Evolutionary conservation across 257 asterid species (phyloP).

Genomic region (Datura wrightii): DNA sequence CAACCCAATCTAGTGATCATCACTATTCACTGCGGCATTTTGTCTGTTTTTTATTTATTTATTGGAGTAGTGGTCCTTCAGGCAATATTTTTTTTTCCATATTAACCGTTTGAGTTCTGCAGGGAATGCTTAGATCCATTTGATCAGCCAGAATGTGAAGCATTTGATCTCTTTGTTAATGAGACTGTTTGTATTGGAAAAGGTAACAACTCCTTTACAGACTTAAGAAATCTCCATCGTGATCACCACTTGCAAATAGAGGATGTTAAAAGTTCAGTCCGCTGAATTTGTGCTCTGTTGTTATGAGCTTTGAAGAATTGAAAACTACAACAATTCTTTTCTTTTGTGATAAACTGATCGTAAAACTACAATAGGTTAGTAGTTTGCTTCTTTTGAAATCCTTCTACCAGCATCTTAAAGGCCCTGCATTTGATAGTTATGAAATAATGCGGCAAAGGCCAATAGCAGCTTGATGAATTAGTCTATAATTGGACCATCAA

Average conservation of each 20-base stretch:
- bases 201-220: slow-evolving; percentile 52
- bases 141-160: slow-evolving; percentile 92
- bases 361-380: no score
- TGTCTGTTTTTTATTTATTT: neutral
- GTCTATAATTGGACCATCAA: no score
- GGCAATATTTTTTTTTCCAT: neutral
- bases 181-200: slow-evolving; percentile 78
- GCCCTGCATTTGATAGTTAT: neutral
- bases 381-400: slow-evolving; percentile 6
- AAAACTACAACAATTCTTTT: no score
- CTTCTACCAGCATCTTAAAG: neutral
- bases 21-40: neutral
- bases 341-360: no score
- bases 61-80: neutral
- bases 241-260: neutral
- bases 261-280: neutral
- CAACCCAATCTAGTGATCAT: slow-evolving; percentile 20
- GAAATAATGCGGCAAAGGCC: slow-evolving; percentile 11
- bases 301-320: no score
- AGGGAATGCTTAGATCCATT: slow-evolving; percentile 94
- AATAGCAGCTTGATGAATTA: no score
- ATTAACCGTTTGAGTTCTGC: slow-evolving; percentile 33
- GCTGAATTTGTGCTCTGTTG: no score
- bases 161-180: slow-evolving; percentile 79
- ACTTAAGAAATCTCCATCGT: neutral